These are phyloP conservation scores for Ogataea nonfermentans DNA, from an alignment of 805 yeast genomes.

Conservation along the genomic window DNA sequence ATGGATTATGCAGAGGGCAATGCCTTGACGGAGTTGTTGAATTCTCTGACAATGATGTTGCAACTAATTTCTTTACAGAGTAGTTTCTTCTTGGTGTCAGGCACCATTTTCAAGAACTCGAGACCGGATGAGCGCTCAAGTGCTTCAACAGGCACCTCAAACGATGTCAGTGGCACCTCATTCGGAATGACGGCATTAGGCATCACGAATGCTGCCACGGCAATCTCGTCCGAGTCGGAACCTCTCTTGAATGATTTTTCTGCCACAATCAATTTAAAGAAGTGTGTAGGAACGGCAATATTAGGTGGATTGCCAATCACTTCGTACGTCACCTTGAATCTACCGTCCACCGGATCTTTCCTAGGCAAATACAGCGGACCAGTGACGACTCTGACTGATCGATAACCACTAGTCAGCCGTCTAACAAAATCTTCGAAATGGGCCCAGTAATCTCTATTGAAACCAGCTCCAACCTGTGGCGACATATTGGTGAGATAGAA, in stretches of 20 bases:
- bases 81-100: constrained; percentile 52
- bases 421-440: constrained; percentile 90
- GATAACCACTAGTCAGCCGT: constrained; percentile 67
- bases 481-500: constrained; percentile 86
- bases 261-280: constrained; percentile 86
- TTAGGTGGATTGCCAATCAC: constrained; percentile 96
- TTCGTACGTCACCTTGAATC: constrained; percentile 81
- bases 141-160: constrained; percentile 88
- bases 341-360: constrained; percentile 69
- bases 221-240: constrained; percentile 43
- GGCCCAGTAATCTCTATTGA: constrained; percentile 97
- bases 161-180: constrained; percentile 62
- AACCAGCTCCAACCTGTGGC: constrained; percentile 97
- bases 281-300: constrained; percentile 96
- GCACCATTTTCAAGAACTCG: constrained; percentile 70
- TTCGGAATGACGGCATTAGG: constrained; percentile 86
- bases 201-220: constrained; percentile 90
- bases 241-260: constrained; percentile 49
- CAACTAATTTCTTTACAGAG: constrained; percentile 82
- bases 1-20: constrained; percentile 27
- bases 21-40: constrained; percentile 43
- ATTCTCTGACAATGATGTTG: constrained; percentile 78
- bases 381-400: constrained; percentile 80
- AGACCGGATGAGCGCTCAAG: constrained; percentile 85
- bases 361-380: constrained; percentile 93